A percentile compares a stretch with the other conserved stretches of the same genome.
Evolutionary conservation across 2,329 filamentous ascomycete species (phyloP).

Genomic region (Metarhizium robertsii): DNA sequence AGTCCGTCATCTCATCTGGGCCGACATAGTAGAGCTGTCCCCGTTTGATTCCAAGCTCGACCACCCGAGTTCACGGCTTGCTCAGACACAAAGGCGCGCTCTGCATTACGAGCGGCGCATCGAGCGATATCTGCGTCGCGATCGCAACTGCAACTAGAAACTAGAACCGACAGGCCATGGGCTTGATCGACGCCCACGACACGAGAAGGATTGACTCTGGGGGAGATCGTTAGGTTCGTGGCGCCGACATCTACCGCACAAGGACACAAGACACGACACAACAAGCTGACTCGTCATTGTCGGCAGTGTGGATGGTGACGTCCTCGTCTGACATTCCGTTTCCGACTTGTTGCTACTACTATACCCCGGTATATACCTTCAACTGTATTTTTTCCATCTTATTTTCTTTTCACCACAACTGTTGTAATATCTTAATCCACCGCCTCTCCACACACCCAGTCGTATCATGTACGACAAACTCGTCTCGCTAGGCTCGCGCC

Average conservation of each 20-base stretch:
- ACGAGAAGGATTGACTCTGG: constrained; percentile 21
- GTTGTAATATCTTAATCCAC: not conserved
- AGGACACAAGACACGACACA: not conserved
- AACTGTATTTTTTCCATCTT: not conserved
- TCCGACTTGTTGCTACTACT: not conserved
- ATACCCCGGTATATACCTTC: not conserved
- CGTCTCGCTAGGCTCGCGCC: constrained; percentile 47
- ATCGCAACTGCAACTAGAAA: not conserved
- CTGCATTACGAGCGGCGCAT: not conserved
- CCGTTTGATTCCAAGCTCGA: not conserved
- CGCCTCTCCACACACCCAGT: not conserved
- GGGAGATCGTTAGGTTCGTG: constrained; percentile 19
- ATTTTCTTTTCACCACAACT: not conserved
- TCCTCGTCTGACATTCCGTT: not conserved
- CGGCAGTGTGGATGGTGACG: not conserved
- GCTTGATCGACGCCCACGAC: constrained; percentile 19
- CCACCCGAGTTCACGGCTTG: not conserved
- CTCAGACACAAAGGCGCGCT: not conserved
- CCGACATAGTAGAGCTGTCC: not conserved
- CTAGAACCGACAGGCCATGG: constrained; percentile 22
- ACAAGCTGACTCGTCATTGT: not conserved
- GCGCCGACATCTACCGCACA: not conserved
- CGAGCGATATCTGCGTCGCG: not conserved
- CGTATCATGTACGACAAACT: constrained; percentile 28
- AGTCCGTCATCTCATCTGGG: not conserved